These are phyloP conservation scores for Nannochloris sp. DNA, from an alignment of 139 green algal species.

Conservation along the genomic window DNA sequence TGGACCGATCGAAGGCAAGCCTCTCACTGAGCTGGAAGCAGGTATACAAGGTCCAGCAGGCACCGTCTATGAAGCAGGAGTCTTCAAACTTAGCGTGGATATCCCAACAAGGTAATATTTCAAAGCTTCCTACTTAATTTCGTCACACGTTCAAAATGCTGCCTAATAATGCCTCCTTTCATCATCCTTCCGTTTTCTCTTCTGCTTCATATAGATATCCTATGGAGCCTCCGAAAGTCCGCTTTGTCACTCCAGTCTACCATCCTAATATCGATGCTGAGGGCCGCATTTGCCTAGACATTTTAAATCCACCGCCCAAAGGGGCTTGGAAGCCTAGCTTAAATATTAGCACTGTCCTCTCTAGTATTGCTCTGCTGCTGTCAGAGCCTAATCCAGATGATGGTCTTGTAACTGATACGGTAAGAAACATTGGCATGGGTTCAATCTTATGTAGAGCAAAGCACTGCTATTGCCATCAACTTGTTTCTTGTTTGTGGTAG, in stretches of 20 bases:
- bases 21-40: conserved; percentile 25
- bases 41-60: conserved; percentile 24
- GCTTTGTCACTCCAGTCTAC: conserved; percentile 58
- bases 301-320: conserved; percentile 61
- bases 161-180: not conserved
- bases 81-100: conserved; percentile 38
- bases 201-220: conserved; percentile 53
- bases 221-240: conserved; percentile 53
- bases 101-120: conserved; percentile 43
- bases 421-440: conserved; percentile 23
- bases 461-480: too few species aligned
- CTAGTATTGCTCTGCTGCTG: conserved; percentile 46
- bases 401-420: conserved; percentile 44
- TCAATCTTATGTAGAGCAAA: too few species aligned
- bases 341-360: conserved; percentile 43
- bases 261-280: conserved; percentile 66
- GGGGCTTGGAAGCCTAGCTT: conserved; percentile 48
- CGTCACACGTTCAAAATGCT: too few species aligned
- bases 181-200: not conserved
- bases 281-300: conserved; percentile 50
- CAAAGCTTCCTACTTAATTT: too few species aligned
- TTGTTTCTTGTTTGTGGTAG: too few species aligned
- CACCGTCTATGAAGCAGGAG: conserved; percentile 43
- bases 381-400: conserved; percentile 57
- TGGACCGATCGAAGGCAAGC: conserved; percentile 16